Base-by-base conservation (phyloP, 1,139 yeast genomes). In the Hansenula anomala region DNA sequence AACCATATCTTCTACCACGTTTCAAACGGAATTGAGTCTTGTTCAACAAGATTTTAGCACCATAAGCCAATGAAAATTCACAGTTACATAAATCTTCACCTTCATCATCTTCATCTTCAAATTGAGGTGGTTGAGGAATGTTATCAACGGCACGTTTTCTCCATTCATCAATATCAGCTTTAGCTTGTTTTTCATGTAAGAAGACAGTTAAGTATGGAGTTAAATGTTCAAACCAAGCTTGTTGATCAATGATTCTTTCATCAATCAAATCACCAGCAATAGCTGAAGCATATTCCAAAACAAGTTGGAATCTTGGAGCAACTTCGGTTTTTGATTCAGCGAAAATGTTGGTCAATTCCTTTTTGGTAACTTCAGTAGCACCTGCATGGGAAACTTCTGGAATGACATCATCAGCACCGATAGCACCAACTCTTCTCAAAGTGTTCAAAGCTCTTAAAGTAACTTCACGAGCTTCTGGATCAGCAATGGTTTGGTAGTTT, bases 11-110 rank as follows among this genome's bases (percentile, higher is more conserved):
- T 78, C 97, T 90, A 76, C 87, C 94, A 78, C 97, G 88, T 94
- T 90, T 92, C 70, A 92, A 86, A 76, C 97, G 88, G 71, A 92
- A 83, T 78, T 92, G 97, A 60, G 98, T 92, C 77, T 94, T 89
- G 90, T 92, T 92, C 73, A 92, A 87, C 77, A 92, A 81, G 80
- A 92, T 92, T 89, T 90, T 90, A 64, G 98, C 98, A 89, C 98
- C 98, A 71, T 92, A 92, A 70, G 98, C 98, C 66, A 92, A 81
- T 50, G 98, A 92, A 88, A 92, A 92, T 81, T 92, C 97, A 84
- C 97, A 90, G 95, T 92, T 92, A 83, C 98, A 92, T 67, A 92
- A 80, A 67, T 92, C 98, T 78, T 92, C 98, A 76, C 98, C 98
- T 66, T 92, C 98, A 66, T 92, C 98, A 69, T 92, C 98, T 78